Evolutionary conservation across 2,329 filamentous ascomycete genomes (phyloP).

Genomic region (Lachnellula occidentalis): DNA sequence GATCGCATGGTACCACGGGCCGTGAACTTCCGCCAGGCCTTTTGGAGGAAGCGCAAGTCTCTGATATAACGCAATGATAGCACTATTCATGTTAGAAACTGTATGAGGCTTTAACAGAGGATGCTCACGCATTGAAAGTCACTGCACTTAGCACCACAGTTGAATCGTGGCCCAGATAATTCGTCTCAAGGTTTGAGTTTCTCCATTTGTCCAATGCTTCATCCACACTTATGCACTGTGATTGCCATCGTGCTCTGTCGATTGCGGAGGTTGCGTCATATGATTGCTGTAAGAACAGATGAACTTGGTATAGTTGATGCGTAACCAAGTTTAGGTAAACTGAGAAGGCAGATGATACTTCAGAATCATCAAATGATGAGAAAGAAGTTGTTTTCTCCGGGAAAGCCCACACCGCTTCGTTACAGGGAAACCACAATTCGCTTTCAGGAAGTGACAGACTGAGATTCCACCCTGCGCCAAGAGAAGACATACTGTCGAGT

Average conservation of each 20-base stretch:
- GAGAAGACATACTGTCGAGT: slow-evolving; percentile 31
- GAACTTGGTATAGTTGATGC: slow-evolving; percentile 13
- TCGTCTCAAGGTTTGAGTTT: neutral
- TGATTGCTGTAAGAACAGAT: slow-evolving; percentile 13
- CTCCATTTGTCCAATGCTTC: slow-evolving; percentile 11
- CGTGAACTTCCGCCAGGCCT: slow-evolving; percentile 15
- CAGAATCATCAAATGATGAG: slow-evolving; percentile 14
- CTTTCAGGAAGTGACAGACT: slow-evolving; percentile 11
- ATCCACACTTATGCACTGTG: slow-evolving; percentile 12
- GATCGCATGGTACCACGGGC: slow-evolving; percentile 16
- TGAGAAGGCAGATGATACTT: slow-evolving; percentile 15
- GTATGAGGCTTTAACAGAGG: neutral
- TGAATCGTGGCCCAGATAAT: slow-evolving; percentile 8
- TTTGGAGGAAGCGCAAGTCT: slow-evolving; percentile 10
- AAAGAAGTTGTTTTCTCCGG: slow-evolving; percentile 13
- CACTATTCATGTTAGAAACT: neutral
- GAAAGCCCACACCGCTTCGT: slow-evolving; percentile 15
- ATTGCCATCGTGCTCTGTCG: slow-evolving; percentile 12
- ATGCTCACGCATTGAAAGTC: slow-evolving; percentile 13
- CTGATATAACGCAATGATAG: slow-evolving; percentile 14
- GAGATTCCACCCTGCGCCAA: slow-evolving; percentile 30
- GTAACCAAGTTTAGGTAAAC: slow-evolving; percentile 15
- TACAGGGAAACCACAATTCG: slow-evolving; percentile 13
- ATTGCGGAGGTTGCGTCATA: slow-evolving; percentile 12
- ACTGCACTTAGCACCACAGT: slow-evolving; percentile 13